Conservation (phyloP, 176 grass and related monocot species). For the Oropetium thomaeum region DNA sequence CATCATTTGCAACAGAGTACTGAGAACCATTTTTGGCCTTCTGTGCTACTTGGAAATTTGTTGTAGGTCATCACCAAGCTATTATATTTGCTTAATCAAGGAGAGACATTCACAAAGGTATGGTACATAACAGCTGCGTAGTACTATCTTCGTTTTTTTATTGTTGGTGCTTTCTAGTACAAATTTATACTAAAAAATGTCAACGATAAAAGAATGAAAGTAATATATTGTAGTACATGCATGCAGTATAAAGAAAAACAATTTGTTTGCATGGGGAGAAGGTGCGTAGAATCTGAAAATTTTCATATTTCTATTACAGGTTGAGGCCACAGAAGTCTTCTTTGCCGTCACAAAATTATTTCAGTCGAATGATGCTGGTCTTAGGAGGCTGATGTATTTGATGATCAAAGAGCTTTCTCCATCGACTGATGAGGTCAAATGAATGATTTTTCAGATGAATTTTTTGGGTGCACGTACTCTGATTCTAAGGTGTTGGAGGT, state of each 20-base stretch:
- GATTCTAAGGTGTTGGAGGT: conserved; percentile 23
- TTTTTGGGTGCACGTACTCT: conserved; percentile 7
- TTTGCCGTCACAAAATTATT: conserved; percentile 98
- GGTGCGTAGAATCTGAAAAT: not conserved
- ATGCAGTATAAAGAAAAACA: not conserved
- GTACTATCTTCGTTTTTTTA: not conserved
- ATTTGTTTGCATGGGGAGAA: not conserved
- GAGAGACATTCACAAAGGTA: conserved; percentile 93
- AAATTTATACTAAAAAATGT: too few relatives aligned
- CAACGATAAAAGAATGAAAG: too few relatives aligned
- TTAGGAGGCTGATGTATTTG: conserved; percentile 91
- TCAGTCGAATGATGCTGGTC: conserved; percentile 83
- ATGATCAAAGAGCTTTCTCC: conserved; percentile 99
- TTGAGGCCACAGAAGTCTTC: conserved; percentile 93
- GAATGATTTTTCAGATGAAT: conserved; percentile 15
- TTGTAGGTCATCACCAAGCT: conserved; percentile 95
- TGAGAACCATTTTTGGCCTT: conserved; percentile 19
- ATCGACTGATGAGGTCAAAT: conserved; percentile 78
- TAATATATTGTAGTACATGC: not conserved
- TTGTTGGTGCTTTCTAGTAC: too few relatives aligned
- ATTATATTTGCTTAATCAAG: conserved; percentile 97
- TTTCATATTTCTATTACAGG: conserved; percentile 45
- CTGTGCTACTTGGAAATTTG: conserved; percentile 19
- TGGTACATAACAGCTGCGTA: not conserved
- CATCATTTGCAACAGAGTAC: not conserved